A percentile compares a stretch with the other conserved stretches of the same genome.
Conservation (phyloP, 2,329 filamentous ascomycete genomes). For the Colletotrichum camelliae region DNA sequence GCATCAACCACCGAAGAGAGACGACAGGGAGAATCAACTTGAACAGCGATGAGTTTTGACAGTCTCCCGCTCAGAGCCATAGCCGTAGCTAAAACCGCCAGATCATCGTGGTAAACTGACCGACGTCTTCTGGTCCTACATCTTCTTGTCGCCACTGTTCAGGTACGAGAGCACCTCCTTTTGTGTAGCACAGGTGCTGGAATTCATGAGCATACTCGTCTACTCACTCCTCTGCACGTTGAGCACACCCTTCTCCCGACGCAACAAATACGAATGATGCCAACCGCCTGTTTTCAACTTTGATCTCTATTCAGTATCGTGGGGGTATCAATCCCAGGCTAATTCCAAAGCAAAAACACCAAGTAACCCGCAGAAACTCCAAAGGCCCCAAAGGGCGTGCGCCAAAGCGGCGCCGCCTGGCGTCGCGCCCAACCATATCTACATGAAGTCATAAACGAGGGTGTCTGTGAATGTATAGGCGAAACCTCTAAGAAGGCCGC, state of each 20-base stretch:
- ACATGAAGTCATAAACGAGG: neutral
- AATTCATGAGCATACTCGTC: too few species aligned
- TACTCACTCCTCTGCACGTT: too few species aligned
- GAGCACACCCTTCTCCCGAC: too few species aligned
- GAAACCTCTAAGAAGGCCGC: neutral
- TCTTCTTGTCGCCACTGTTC: too few species aligned
- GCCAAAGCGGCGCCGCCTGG: neutral
- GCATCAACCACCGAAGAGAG: too few species aligned
- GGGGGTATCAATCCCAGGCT: neutral
- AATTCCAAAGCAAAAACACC: neutral
- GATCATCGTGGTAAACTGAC: too few species aligned
- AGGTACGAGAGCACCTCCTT: too few species aligned
- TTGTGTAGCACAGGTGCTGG: too few species aligned
- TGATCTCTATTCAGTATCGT: neutral
- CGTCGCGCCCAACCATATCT: neutral
- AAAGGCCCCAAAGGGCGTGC: neutral
- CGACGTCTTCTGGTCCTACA: too few species aligned
- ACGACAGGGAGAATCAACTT: accelerated
- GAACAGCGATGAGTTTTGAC: accelerated
- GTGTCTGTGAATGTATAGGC: neutral
- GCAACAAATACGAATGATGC: neutral
- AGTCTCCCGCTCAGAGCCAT: too few species aligned
- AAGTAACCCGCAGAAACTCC: neutral
- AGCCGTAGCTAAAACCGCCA: accelerated
- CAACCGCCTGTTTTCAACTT: neutral